Conservation (phyloP, 1,139 yeast species). For the Pichia sorboxylosa region DNA sequence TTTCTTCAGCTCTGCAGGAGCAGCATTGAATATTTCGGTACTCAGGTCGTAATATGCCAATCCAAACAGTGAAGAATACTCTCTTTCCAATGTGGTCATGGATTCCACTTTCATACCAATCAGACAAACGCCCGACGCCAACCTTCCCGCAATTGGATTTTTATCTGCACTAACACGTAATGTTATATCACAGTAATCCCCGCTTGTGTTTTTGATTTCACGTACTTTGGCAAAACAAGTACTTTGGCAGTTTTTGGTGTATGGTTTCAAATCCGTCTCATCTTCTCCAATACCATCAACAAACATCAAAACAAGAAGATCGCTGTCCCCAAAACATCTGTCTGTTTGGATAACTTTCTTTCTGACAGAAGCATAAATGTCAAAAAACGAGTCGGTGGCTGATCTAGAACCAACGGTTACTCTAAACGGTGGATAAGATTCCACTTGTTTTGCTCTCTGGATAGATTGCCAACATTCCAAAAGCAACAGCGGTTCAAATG, state of each 20-base stretch:
- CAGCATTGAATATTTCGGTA: conserved; percentile 52
- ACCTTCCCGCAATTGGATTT: conserved; percentile 34
- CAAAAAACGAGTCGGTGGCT: conserved; percentile 78
- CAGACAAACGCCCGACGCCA: conserved; percentile 55
- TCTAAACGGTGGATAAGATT: conserved; percentile 54
- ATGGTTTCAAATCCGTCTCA: conserved; percentile 10
- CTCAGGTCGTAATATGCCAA: conserved; percentile 69
- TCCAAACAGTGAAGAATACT: conserved; percentile 73
- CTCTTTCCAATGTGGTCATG: conserved; percentile 89
- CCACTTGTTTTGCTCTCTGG: conserved; percentile 56
- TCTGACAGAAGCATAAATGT: conserved; percentile 68
- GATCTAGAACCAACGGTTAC: conserved; percentile 68
- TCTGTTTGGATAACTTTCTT: conserved; percentile 39
- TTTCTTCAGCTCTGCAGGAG: conserved; percentile 37
- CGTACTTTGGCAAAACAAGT: conserved; percentile 71
- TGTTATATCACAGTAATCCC: conserved; percentile 62
- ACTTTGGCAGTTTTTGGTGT: conserved; percentile 10
- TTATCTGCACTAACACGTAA: conserved; percentile 42
- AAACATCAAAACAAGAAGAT: conserved; percentile 58
- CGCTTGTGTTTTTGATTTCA: conserved; percentile 53
- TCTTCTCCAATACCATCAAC: conserved; percentile 24
- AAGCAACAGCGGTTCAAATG: conserved; percentile 70
- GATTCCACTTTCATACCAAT: conserved; percentile 67
- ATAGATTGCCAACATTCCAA: conserved; percentile 94
- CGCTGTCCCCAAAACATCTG: conserved; percentile 55